Base-by-base conservation (phyloP, 768 basidiomycete species). In the Cytidiella melzeri region DNA sequence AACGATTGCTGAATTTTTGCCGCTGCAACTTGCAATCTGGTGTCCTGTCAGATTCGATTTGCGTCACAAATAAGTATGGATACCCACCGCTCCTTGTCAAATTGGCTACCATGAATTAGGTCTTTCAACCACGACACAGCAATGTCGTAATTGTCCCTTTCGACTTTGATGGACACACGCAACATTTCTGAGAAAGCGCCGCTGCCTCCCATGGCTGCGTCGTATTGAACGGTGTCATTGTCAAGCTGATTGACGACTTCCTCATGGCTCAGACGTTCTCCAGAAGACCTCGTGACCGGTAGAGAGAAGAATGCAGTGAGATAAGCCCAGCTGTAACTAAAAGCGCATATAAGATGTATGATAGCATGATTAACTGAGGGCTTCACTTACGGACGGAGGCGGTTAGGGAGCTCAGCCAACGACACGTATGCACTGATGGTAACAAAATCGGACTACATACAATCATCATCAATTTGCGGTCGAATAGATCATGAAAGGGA, bases 231-330 rank as follows among this genome's bases (percentile, higher is more conserved):
- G 0, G 96, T 97, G 56, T 89, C 86, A 63, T 92, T 77, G 59
- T 96, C 92, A 1, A 99, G 80, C 53, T 80, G 79, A 65, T 94
- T 85, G 53, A 97, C 77, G 23, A 97, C 96, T 48, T 94, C 81
- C 67, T 98, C 96, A 55, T 93, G 89, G 9, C 76, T 72, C 40
- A 98, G 69, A 34, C 69, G 67, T 54, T 83, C 77, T 2, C 94
- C 95, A 46, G 75, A 75, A 36, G 78, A 71, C 26, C 84, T 74
- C 42, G 70, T 78, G 27, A 99, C 76, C 2, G 94, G 92, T 0
- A 98, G 73, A 12, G 89, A 83, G 67, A 96, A 98, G 73, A 99
- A 89, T 1, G 91, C 73, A 23, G 80, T 76, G 21, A 89, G 73
- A 61, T 96, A 93, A 11, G 85, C 72, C 21, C 81, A 80, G 34